A percentile compares a stretch with the other conserved stretches of the same genome.
Conservation (phyloP, 148 eudicot genomes). For the Rhododendron ovatum region DNA sequence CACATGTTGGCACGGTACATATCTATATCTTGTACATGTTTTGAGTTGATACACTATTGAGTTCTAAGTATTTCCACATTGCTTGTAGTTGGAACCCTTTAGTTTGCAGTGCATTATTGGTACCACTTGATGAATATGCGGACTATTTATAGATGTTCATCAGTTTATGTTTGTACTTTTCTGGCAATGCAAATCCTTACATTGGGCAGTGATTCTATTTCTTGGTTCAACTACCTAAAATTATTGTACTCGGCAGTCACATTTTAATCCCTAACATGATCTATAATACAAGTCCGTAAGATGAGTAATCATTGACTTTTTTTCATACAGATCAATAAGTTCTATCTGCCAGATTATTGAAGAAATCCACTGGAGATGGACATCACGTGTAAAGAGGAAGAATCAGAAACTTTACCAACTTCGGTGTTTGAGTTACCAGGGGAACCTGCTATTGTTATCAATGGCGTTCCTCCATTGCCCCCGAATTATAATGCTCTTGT, state of each 20-base stretch:
- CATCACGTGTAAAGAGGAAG: conserved; percentile 20
- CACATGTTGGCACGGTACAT: not conserved
- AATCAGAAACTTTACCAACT: conserved; percentile 20
- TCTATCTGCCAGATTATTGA: not conserved
- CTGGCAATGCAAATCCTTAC: not conserved
- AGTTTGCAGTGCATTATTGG: not conserved
- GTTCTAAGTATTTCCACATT: not conserved
- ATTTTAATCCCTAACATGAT: not conserved
- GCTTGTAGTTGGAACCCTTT: not conserved
- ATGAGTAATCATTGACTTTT: not conserved
- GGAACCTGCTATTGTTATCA: conserved; percentile 73
- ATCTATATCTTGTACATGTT: not conserved
- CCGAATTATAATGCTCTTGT: conserved; percentile 13
- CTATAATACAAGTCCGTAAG: not conserved
- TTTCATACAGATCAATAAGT: not conserved
- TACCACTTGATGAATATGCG: not conserved
- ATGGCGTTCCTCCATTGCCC: conserved; percentile 58
- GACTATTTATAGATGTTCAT: not conserved
- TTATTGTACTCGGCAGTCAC: not conserved
- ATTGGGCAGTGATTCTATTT: not conserved
- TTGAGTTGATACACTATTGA: not conserved
- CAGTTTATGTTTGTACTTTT: not conserved
- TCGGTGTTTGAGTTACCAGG: conserved; percentile 56
- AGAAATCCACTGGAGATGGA: conserved; percentile 26
- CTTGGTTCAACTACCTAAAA: not conserved